These are phyloP conservation scores for Microthlaspi erraticum DNA, from an alignment of 345 rosid genomes.

Conservation along the genomic window DNA sequence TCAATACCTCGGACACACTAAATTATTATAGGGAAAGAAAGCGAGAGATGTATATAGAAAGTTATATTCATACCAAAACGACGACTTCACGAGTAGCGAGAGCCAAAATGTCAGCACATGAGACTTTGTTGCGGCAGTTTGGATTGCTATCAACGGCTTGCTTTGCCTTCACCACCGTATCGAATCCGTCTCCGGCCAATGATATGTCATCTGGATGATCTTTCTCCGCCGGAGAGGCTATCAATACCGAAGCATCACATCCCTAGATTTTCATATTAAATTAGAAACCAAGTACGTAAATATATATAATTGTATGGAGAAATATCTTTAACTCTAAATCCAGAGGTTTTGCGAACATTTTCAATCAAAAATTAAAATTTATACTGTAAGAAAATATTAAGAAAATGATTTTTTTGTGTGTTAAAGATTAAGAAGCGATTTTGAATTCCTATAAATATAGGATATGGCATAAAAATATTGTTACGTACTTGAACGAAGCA, in stretches of 20 bases:
- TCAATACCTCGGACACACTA: conserved; percentile 35
- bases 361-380: neutral
- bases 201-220: conserved; percentile 48
- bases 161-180: conserved; percentile 85
- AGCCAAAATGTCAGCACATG: conserved; percentile 93
- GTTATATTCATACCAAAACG: conserved; percentile 44
- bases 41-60: neutral
- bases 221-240: conserved; percentile 46
- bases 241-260: conserved; percentile 47
- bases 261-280: conserved; percentile 38
- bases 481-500: conserved; percentile 47
- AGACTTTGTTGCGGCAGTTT: conserved; percentile 82
- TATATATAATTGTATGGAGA: neutral
- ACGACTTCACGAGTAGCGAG: conserved; percentile 87
- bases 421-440: neutral
- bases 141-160: conserved; percentile 75
- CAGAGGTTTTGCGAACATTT: neutral
- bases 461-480: neutral
- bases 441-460: neutral
- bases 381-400: conserved; percentile 1
- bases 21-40: neutral
- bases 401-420: neutral
- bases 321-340: neutral
- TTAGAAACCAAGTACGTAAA: neutral
- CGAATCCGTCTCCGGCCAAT: conserved; percentile 63